These are phyloP conservation scores for Westerdykella aurantiaca DNA, from an alignment of 2,329 filamentous ascomycete genomes.

Conservation along the genomic window DNA sequence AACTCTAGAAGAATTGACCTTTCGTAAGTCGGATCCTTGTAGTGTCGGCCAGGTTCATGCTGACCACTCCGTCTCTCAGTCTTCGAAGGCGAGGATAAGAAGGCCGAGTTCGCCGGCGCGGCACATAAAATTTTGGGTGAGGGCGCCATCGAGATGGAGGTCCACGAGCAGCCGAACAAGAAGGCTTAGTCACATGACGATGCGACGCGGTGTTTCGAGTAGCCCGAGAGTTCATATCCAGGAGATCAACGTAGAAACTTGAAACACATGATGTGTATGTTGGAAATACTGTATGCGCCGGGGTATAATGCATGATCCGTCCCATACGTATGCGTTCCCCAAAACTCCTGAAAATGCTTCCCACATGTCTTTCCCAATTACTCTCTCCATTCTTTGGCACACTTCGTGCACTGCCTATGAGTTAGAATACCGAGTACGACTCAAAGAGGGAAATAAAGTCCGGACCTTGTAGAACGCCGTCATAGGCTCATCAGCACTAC, in stretches of 20 bases:
- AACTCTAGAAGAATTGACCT: slow-evolving; percentile 30
- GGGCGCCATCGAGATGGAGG: slow-evolving; percentile 12
- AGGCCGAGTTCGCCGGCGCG: slow-evolving; percentile 14
- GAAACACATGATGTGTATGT: neutral
- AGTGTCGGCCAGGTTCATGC: neutral
- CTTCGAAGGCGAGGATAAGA: slow-evolving; percentile 25
- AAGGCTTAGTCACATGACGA: slow-evolving; percentile 9
- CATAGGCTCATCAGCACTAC: slow-evolving; percentile 97
- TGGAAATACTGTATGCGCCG: neutral
- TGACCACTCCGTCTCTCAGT: slow-evolving; percentile 6
- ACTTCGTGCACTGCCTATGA: slow-evolving; percentile 36
- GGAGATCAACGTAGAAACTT: slow-evolving; percentile 4
- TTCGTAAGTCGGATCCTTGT: slow-evolving; percentile 12
- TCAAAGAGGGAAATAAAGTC: neutral
- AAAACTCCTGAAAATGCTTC: neutral
- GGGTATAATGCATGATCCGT: neutral
- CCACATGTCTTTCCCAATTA: slow-evolving; percentile 5
- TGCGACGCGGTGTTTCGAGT: neutral
- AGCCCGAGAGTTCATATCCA: slow-evolving; percentile 6
- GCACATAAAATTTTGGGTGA: slow-evolving; percentile 21
- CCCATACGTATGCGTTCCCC: neutral
- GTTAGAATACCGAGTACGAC: slow-evolving; percentile 2
- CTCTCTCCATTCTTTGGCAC: slow-evolving; percentile 43
- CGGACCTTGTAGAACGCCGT: slow-evolving; percentile 86
- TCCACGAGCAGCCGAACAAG: slow-evolving; percentile 23